These are phyloP conservation scores for Fragilaria radians DNA, from an alignment of 108 stramenopile genomes.

Conservation along the genomic window DNA sequence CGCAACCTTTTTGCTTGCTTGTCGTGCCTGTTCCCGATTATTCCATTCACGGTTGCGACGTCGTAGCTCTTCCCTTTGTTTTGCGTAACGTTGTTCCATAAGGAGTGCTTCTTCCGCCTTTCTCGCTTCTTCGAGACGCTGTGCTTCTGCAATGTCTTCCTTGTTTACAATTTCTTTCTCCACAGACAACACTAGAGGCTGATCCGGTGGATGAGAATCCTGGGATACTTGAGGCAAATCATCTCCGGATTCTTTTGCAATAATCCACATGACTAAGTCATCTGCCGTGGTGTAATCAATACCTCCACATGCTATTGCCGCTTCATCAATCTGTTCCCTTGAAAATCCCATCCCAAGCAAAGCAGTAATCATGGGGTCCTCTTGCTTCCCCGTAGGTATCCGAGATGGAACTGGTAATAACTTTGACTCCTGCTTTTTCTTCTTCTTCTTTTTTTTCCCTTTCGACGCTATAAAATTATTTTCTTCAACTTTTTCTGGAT, in stretches of 20 bases:
- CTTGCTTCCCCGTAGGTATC: conserved; percentile 7
- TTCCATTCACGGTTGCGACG: conserved; percentile 83
- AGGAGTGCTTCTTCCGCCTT: conserved; percentile 38
- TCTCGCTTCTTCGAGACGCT: conserved; percentile 29
- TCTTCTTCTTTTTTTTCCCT: conserved; percentile 45
- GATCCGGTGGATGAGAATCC: background rate
- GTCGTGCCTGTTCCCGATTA: conserved; percentile 58
- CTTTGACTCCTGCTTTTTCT: conserved; percentile 33
- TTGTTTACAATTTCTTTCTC: conserved; percentile 11
- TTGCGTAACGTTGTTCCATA: conserved; percentile 45
- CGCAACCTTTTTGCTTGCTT: conserved; percentile 4
- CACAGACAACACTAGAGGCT: background rate
- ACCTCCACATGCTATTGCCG: conserved; percentile 72
- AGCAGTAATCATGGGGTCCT: conserved; percentile 63
- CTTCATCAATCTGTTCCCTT: conserved; percentile 50
- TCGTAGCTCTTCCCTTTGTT: conserved; percentile 72
- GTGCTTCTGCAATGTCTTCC: conserved; percentile 10
- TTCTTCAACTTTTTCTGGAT: conserved; percentile 27
- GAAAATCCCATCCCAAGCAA: conserved; percentile 79
- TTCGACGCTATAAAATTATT: conserved; percentile 13
- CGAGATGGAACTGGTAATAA: conserved; percentile 5
- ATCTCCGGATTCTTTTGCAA: conserved; percentile 32
- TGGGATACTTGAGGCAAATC: background rate
- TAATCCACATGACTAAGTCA: conserved; percentile 79
- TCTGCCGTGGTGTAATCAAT: conserved; percentile 66